Percentiles rank a stretch among this genome's conserved stretches.
phyloP scores from a whole-genome alignment of 75 land plant genomes.

The Selaginella tamariscina region DNA sequence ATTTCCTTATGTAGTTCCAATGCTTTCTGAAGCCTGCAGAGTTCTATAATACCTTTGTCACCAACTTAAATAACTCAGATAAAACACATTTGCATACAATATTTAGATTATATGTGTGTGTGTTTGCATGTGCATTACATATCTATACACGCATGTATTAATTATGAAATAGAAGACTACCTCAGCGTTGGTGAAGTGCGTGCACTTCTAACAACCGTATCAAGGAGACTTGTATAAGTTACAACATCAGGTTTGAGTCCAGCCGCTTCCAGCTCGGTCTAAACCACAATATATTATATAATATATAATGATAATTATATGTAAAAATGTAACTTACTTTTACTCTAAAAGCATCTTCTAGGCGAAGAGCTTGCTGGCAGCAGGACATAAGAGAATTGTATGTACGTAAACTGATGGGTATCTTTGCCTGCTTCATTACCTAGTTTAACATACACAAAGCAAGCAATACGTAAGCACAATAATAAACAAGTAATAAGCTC shows the following conservation, averaged over 20 bases:
- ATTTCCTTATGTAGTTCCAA: conserved; percentile 19
- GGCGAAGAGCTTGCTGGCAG: conserved; percentile 26
- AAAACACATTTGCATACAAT: too few relatives aligned
- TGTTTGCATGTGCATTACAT: too few relatives aligned
- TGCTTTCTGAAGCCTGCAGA: conserved; percentile 23
- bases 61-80: too few relatives aligned
- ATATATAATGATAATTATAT: neutral
- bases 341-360: conserved; percentile 26
- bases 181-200: conserved; percentile 22
- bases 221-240: conserved; percentile 24
- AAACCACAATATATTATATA: neutral
- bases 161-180: conserved; percentile 14
- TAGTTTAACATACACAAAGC: neutral
- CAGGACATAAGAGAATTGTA: conserved; percentile 27
- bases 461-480: too few relatives aligned
- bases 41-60: neutral
- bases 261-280: conserved; percentile 24
- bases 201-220: conserved; percentile 18
- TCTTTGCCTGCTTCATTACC: conserved; percentile 27
- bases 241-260: conserved; percentile 23
- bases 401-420: conserved; percentile 19
- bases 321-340: conserved; percentile 7
- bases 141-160: too few relatives aligned
- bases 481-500: neutral
- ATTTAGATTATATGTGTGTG: too few relatives aligned